Conservation (phyloP, 768 basidiomycete species). For the Cystofilobasidium bisporidii region DNA sequence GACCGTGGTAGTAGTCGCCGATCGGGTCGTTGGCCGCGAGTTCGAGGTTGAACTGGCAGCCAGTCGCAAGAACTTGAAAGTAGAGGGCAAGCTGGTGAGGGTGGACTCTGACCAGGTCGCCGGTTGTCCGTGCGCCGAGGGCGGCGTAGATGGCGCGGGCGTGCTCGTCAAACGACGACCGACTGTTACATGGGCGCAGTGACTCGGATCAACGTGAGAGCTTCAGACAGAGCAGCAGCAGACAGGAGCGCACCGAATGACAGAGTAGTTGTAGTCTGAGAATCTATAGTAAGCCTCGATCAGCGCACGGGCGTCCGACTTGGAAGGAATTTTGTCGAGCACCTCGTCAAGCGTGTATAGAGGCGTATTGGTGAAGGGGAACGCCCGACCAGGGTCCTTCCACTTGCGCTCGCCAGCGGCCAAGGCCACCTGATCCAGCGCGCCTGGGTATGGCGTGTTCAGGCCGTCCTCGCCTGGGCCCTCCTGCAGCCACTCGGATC, state of each 20-base stretch:
- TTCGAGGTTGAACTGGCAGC: not conserved
- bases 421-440: not conserved
- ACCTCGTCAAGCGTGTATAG: not conserved
- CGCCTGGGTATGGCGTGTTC: not conserved
- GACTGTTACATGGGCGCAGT: no score
- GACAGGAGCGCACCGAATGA: no score
- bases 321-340: not conserved
- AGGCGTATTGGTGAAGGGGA: not conserved
- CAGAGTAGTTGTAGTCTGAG: no score
- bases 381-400: not conserved
- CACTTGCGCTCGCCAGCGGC: not conserved
- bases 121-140: not conserved
- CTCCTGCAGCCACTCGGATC: conserved; percentile 4
- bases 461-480: not conserved
- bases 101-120: not conserved
- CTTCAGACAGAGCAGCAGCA: no score
- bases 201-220: no score
- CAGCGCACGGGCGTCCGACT: not conserved
- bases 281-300: not conserved
- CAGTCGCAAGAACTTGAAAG: not conserved
- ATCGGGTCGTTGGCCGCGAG: not conserved
- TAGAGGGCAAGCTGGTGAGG: not conserved
- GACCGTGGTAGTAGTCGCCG: conserved; percentile 3
- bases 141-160: not conserved
- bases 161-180: not conserved